phyloP scores from a whole-genome alignment of 1,284 basidiomycete species.

The Leucoagaricus sp. region DNA sequence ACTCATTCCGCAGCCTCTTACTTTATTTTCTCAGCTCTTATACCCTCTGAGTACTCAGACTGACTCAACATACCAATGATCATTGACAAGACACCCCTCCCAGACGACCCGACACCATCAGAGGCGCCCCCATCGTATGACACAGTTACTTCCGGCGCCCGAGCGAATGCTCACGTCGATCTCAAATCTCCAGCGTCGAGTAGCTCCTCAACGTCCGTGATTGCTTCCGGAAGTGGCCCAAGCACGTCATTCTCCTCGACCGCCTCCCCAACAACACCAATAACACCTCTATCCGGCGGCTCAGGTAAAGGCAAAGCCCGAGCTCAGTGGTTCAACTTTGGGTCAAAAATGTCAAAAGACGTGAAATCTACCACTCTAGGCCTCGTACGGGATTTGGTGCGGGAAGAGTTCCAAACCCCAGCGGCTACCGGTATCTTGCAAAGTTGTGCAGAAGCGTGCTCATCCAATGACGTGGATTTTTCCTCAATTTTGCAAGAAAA shows the following conservation, averaged over 20 bases:
- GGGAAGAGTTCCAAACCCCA: constrained; percentile 31
- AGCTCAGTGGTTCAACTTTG: constrained; percentile 31
- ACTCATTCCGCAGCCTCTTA: background rate
- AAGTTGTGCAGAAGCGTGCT: constrained; percentile 39
- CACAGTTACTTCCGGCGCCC: constrained; percentile 9
- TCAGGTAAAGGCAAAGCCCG: constrained; percentile 30
- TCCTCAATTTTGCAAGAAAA: constrained; percentile 57
- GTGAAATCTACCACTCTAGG: constrained; percentile 46
- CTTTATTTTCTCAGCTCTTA: too few relatives aligned
- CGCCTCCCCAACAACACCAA: constrained; percentile 21
- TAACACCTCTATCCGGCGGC: constrained; percentile 21
- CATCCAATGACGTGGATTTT: constrained; percentile 30
- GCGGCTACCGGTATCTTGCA: constrained; percentile 31
- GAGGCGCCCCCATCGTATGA: constrained; percentile 35
- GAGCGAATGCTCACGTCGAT: constrained; percentile 1
- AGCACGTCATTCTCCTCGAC: constrained; percentile 10
- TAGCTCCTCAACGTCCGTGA: constrained; percentile 6
- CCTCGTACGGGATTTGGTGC: constrained; percentile 50
- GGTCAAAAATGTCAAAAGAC: constrained; percentile 42
- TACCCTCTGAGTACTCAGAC: too few relatives aligned
- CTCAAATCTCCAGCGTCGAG: constrained; percentile 4
- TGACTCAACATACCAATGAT: constrained; percentile 7
- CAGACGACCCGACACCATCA: constrained; percentile 26
- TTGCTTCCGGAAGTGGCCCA: constrained; percentile 15
- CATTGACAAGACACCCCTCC: constrained; percentile 9